phyloP scores from a whole-genome alignment of 495 filamentous ascomycete genomes.

The Saxophila tyrrhenica region DNA sequence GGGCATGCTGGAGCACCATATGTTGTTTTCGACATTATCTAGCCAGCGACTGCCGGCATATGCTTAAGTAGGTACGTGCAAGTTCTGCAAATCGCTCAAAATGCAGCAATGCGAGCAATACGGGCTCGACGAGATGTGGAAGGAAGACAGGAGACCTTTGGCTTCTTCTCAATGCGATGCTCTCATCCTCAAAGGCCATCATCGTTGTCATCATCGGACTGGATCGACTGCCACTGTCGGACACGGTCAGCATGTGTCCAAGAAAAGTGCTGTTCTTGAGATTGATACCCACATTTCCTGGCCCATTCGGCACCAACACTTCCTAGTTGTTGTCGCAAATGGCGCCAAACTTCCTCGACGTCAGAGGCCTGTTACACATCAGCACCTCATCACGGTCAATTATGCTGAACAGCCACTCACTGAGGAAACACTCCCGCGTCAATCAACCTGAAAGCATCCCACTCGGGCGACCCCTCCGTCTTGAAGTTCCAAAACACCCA shows the following conservation, averaged over 20 bases:
- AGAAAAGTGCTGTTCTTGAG: too few relatives aligned
- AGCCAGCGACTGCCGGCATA: neutral
- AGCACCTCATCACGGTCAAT: neutral
- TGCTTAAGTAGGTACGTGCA: neutral
- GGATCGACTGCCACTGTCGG: neutral
- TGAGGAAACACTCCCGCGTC: slow-evolving; percentile 38
- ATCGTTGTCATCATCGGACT: neutral
- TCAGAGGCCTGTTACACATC: slow-evolving; percentile 8
- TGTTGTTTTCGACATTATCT: neutral
- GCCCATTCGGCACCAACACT: neutral
- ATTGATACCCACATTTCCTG: neutral
- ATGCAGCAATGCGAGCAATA: neutral
- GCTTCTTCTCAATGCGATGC: neutral
- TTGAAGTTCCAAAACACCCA: slow-evolving; percentile 44
- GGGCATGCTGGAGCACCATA: neutral
- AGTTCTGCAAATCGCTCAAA: neutral
- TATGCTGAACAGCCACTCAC: neutral
- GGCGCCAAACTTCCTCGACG: slow-evolving; percentile 22
- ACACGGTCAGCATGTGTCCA: neutral
- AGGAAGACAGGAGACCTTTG: neutral
- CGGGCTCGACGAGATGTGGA: neutral
- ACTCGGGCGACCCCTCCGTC: slow-evolving; percentile 38
- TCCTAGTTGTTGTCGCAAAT: slow-evolving; percentile 19
- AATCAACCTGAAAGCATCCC: slow-evolving; percentile 36
- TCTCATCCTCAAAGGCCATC: neutral